phyloP scores from a whole-genome alignment of 2,329 filamentous ascomycete genomes.

The Trichothecium sympodiale region DNA sequence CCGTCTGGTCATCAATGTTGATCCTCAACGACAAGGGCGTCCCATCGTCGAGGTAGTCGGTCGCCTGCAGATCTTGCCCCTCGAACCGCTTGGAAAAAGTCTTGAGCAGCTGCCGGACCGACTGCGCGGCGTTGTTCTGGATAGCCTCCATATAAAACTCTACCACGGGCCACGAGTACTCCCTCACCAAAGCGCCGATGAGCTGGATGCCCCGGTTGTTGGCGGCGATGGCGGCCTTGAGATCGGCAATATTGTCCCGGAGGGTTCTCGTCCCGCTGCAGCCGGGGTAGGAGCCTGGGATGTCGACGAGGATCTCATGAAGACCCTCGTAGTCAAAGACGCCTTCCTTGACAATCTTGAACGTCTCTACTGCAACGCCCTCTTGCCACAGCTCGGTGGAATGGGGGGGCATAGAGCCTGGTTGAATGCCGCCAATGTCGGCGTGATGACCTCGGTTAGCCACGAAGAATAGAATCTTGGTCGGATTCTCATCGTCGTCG shows the following conservation, averaged over 20 bases:
- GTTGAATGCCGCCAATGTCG: slow-evolving; percentile 62
- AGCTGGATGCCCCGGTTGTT: slow-evolving; percentile 76
- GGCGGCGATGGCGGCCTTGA: slow-evolving; percentile 76
- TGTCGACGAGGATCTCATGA: slow-evolving; percentile 50
- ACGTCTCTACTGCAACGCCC: slow-evolving; percentile 51
- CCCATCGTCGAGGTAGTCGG: slow-evolving; percentile 81
- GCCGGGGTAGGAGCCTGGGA: slow-evolving; percentile 60
- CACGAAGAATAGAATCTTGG: slow-evolving; percentile 16
- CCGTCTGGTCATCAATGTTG: slow-evolving; percentile 61
- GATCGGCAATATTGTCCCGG: slow-evolving; percentile 72
- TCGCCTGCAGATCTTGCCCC: slow-evolving; percentile 58
- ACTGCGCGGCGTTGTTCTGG: slow-evolving; percentile 67
- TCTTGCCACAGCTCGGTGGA: slow-evolving; percentile 56
- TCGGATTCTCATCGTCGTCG: slow-evolving; percentile 14
- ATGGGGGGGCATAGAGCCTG: slow-evolving; percentile 73
- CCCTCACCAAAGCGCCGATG: slow-evolving; percentile 61
- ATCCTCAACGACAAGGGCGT: slow-evolving; percentile 65
- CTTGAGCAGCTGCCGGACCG: slow-evolving; percentile 63
- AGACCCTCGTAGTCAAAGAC: slow-evolving; percentile 59
- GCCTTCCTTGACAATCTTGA: slow-evolving; percentile 65
- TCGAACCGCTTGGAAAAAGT: slow-evolving; percentile 56
- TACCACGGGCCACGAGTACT: slow-evolving; percentile 67
- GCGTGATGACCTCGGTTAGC: slow-evolving; percentile 20
- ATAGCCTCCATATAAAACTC: slow-evolving; percentile 78
- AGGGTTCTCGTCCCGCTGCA: slow-evolving; percentile 69